Evolutionary conservation across 768 basidiomycete species (phyloP), one percentile per base, ranked within the genome.

Genomic region (Trametes cinnabarina): DNA sequence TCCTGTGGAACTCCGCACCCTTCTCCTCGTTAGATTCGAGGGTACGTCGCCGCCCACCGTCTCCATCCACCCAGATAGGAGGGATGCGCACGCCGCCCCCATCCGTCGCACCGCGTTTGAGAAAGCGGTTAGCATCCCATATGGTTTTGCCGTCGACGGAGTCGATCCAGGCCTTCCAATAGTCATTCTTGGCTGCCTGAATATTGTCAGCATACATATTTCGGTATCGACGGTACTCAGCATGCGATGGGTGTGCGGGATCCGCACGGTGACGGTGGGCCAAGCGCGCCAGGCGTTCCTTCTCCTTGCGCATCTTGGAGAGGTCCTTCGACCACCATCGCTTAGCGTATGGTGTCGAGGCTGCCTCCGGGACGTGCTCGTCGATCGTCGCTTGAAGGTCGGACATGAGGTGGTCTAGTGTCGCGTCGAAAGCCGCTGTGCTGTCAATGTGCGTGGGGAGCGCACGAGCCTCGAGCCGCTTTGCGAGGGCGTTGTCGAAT

Each of bases 301-400:
- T 48, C 3, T 62, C 28, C 15, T 54, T 63, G 14, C 63, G 63
- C 28, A 64, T 34, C 0, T 61, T 46, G 0, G 50, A 51, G 3
- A 79, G 70, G 0, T 72, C 71, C 14, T 51, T 39, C 7, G 49
- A 66, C 71, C 68, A 77, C 76, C 74, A 77, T 8, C 64, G 11
- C 32, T 75, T 75, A 2, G 56, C 20, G 47, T 66, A 65, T 2
- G 66, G 68, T 5, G 51, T 60, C 0, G 65, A 65, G 20, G 63
- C 51, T 0, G 60, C 28, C 2, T 47, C n/a, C 0, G 70, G 73
- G 0, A 72, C 66, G 4, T 55, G 25, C 4, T 57, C 41, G 9
- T 61, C 37, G 1, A 72, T 65, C 0, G 62, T 63, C 0, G 47
- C 40, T 5, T 63, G 44, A 0, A 76, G 53, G 0, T 68, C 66